A percentile compares a stretch with the other conserved stretches of the same genome.
These are phyloP conservation scores for Citrus mangshanensis DNA, from an alignment of 345 rosid genomes.

Conservation along the genomic window DNA sequence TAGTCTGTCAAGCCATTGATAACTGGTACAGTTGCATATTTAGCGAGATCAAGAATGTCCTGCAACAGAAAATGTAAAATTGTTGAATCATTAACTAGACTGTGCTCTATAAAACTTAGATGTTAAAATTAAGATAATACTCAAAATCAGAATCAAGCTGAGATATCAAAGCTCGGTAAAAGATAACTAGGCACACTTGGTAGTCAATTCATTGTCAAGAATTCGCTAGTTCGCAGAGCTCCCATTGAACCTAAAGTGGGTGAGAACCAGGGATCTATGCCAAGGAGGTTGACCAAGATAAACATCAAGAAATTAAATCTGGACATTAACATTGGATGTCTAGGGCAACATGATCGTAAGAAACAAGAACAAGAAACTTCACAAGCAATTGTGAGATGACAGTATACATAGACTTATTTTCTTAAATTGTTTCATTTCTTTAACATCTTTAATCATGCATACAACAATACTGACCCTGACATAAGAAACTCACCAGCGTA, in stretches of 20 bases:
- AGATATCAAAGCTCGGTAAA: background rate
- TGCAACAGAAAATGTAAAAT: slow-evolving; percentile 27
- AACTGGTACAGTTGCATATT: slow-evolving; percentile 77
- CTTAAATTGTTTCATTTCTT: background rate
- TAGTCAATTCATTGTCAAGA: background rate
- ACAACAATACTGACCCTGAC: slow-evolving; percentile 6
- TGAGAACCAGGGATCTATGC: background rate
- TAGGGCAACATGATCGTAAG: background rate
- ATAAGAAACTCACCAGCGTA: slow-evolving; percentile 69
- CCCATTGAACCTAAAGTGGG: background rate
- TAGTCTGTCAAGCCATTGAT: slow-evolving; percentile 91
- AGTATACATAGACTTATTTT: background rate
- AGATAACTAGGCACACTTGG: background rate
- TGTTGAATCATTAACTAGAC: slow-evolving; percentile 3
- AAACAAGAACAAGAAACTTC: background rate
- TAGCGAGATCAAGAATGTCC: slow-evolving; percentile 93
- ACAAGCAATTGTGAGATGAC: background rate
- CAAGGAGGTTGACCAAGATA: background rate
- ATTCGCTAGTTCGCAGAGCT: background rate
- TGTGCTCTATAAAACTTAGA: background rate
- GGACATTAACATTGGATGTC: background rate
- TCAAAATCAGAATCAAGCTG: background rate
- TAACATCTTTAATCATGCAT: background rate
- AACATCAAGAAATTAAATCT: background rate
- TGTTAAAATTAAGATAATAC: background rate